phyloP scores from a whole-genome alignment of 2,329 filamentous ascomycete species.

The Fusarium buharicum region DNA sequence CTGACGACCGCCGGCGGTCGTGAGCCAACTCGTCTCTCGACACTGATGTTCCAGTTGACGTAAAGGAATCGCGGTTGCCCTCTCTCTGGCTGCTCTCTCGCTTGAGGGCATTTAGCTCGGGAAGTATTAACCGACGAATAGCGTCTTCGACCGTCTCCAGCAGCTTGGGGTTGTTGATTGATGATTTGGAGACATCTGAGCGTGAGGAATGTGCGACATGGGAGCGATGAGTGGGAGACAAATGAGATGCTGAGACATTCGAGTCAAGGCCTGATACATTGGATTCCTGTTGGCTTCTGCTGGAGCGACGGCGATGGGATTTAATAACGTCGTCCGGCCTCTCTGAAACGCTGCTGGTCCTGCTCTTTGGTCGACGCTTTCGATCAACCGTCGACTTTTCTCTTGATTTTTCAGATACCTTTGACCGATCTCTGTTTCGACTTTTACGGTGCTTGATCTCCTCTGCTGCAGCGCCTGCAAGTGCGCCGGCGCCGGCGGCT shows the following conservation, averaged over 20 bases:
- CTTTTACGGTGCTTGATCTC: slow-evolving; percentile 58
- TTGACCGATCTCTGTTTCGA: slow-evolving; percentile 57
- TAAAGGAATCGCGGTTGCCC: slow-evolving; percentile 73
- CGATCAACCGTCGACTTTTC: slow-evolving; percentile 59
- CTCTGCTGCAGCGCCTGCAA: slow-evolving; percentile 55
- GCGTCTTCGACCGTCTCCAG: slow-evolving; percentile 94
- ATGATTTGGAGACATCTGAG: slow-evolving; percentile 69
- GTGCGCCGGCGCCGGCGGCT: slow-evolving; percentile 49
- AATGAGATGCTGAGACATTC: slow-evolving; percentile 64
- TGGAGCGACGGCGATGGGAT: slow-evolving; percentile 62
- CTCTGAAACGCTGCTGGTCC: slow-evolving; percentile 62
- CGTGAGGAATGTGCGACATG: slow-evolving; percentile 64
- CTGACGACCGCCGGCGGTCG: slow-evolving; percentile 69
- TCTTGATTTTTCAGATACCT: slow-evolving; percentile 54
- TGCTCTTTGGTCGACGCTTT: slow-evolving; percentile 59
- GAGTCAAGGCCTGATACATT: slow-evolving; percentile 64
- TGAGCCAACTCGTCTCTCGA: slow-evolving; percentile 67
- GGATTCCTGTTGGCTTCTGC: slow-evolving; percentile 63
- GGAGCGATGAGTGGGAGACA: slow-evolving; percentile 66
- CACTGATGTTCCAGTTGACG: slow-evolving; percentile 64
- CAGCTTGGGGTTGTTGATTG: slow-evolving; percentile 91
- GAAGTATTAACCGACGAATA: slow-evolving; percentile 87
- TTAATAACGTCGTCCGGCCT: slow-evolving; percentile 58
- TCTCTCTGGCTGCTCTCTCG: slow-evolving; percentile 85
- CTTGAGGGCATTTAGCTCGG: slow-evolving; percentile 91